Evolutionary conservation across 169 alveolate species (phyloP), one percentile per base, ranked within the genome.

Genomic region (Theileria parva): DNA sequence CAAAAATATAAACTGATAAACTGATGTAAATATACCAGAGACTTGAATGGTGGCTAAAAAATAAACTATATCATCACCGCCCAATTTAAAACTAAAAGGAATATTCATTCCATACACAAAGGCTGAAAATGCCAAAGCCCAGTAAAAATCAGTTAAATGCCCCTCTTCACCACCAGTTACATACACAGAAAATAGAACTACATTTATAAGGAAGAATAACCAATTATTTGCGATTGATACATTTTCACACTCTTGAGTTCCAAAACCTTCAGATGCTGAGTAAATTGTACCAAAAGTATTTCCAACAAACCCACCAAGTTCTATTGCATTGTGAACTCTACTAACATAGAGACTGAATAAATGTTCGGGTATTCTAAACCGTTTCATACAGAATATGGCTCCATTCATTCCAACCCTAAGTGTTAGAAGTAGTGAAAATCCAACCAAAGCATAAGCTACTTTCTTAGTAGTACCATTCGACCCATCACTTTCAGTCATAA

Each of bases 161-260:
- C 75, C 75, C 15, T 37, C 51, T 13, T 67, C 75, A 67, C 74
- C 75, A 4, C 75, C 75, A 48, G 75, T 28, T 3, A 32, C 48
- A 59, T 11, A 67, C 8, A 67, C 59, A 27, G 8, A 37, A 13
- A 67, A 37, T 57, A 48, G 51, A 67, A 37, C 64, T 32, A 67
- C 75, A 8, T 32, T 37, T 11, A 67, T 27, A 27, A 37, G 37
- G 59, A 28, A 67, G 15, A 67, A 27, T 0, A 67, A 8, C 75
- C 75, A 67, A 48, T 37, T 67, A 28, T 4, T 67, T 15, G 15
- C 34, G 34, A 67, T 13, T 11, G 75, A 32, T 27, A 37, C 48
- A 8, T 28, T 4, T 67, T 37, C 34, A 44, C 53, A 44, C 17
- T 44, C 17, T 44, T 44, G 17, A 8, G 2, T 11, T 25, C n/a